phyloP scores from a whole-genome alignment of 1,284 basidiomycete species.

The Flammula alnicola region DNA sequence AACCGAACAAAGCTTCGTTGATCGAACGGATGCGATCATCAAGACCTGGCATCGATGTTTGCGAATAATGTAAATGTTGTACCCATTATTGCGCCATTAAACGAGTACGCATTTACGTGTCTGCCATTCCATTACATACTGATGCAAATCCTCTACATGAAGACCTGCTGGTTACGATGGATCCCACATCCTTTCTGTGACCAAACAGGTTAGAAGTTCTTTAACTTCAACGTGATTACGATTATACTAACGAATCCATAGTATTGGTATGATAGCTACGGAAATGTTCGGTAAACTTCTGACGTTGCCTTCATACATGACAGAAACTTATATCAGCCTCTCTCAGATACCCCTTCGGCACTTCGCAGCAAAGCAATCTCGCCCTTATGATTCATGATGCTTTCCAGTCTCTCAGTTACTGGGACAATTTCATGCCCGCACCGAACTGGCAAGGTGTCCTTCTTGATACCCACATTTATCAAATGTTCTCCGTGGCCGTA shows the following conservation, averaged over 20 bases:
- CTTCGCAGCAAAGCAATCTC: slow-evolving; percentile 59
- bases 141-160: slow-evolving; percentile 8
- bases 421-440: slow-evolving; percentile 70
- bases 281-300: slow-evolving; percentile 66
- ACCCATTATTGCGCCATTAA: slow-evolving; percentile 75
- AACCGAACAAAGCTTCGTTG: slow-evolving; percentile 64
- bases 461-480: slow-evolving; percentile 86
- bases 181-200: slow-evolving; percentile 54
- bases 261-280: slow-evolving; percentile 78
- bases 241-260: slow-evolving; percentile 20
- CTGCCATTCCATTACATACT: neutral
- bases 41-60: slow-evolving; percentile 66
- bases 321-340: slow-evolving; percentile 1
- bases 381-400: slow-evolving; percentile 84
- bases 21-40: slow-evolving; percentile 74
- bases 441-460: slow-evolving; percentile 70
- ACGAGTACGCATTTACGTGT: slow-evolving; percentile 60
- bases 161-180: slow-evolving; percentile 83
- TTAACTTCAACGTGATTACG: neutral
- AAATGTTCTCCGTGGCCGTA: slow-evolving; percentile 74
- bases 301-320: neutral
- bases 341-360: slow-evolving; percentile 54
- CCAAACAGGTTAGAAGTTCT: slow-evolving; percentile 49
- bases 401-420: slow-evolving; percentile 77
- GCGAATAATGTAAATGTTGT: slow-evolving; percentile 60